Evolutionary conservation across 495 filamentous ascomycete species (phyloP).

Genomic region (Neurospora discreta): DNA sequence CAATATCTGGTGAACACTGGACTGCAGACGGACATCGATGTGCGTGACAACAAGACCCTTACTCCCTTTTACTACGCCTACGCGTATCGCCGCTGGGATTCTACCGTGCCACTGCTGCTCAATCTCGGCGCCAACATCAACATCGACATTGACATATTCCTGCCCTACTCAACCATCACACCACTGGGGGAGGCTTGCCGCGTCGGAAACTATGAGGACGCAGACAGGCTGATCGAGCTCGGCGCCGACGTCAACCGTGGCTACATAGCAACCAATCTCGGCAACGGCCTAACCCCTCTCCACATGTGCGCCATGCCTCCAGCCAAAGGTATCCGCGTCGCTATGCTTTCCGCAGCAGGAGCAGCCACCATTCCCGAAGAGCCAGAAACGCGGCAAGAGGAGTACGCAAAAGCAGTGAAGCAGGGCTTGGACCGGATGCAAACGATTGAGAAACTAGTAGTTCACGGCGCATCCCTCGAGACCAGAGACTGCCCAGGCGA

Average conservation of each 20-base stretch:
- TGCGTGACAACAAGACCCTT: conserved; percentile 15
- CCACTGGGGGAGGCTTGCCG: conserved; percentile 28
- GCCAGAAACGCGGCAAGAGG: not conserved
- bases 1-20: conserved; percentile 15
- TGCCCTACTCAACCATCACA: conserved; percentile 22
- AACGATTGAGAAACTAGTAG: conserved; percentile 21
- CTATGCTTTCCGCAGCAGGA: not conserved
- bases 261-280: conserved; percentile 10
- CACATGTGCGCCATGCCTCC: conserved; percentile 24
- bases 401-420: not conserved
- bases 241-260: conserved; percentile 20
- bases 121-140: conserved; percentile 24
- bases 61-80: conserved; percentile 29
- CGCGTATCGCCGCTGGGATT: conserved; percentile 17
- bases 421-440: conserved; percentile 2
- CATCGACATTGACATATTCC: conserved; percentile 17
- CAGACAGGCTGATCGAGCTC: conserved; percentile 20
- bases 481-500: conserved; percentile 15
- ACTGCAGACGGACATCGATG: conserved; percentile 17
- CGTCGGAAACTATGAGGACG: conserved; percentile 20
- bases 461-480: conserved; percentile 19
- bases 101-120: conserved; percentile 21
- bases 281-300: conserved; percentile 15
- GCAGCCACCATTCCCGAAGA: conserved; percentile 3
- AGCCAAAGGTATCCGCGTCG: conserved; percentile 4